Percentiles rank a stretch among this genome's conserved stretches.
Conservation (phyloP, 2,329 filamentous ascomycete species). For the Tricladium varicosporioides region DNA sequence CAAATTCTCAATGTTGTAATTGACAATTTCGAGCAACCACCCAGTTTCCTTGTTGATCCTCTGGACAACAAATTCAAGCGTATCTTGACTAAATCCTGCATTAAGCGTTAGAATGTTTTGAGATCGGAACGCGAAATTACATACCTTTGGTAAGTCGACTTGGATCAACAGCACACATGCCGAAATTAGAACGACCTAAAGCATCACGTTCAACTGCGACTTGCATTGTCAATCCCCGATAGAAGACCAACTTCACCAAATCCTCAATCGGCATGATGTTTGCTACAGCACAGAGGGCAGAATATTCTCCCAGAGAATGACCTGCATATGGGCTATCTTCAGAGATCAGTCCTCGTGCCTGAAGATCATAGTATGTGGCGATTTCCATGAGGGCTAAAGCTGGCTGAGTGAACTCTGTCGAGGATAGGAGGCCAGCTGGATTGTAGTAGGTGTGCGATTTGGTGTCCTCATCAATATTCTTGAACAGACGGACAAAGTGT, state of each 20-base stretch:
- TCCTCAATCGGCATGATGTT: conserved; percentile 98
- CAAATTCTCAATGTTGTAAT: neutral
- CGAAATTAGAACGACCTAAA: conserved; percentile 88
- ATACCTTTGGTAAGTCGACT: conserved; percentile 79
- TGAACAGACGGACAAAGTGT: conserved; percentile 6
- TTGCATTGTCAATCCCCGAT: conserved; percentile 37
- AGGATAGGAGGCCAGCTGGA: conserved; percentile 32
- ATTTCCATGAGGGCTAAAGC: conserved; percentile 34
- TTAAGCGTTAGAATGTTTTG: too few relatives aligned
- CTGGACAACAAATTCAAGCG: conserved; percentile 34
- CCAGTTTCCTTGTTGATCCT: conserved; percentile 86
- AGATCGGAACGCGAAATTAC: neutral
- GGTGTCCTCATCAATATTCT: conserved; percentile 13
- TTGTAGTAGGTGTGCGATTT: conserved; percentile 31
- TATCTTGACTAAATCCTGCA: too few relatives aligned
- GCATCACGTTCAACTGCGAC: conserved; percentile 88
- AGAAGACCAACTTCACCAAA: conserved; percentile 88
- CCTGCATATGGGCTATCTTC: conserved; percentile 64
- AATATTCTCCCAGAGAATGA: conserved; percentile 97
- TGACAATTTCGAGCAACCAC: conserved; percentile 83
- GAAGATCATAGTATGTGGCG: conserved; percentile 32
- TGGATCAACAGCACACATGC: conserved; percentile 97
- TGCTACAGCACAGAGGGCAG: conserved; percentile 85
- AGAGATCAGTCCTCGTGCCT: conserved; percentile 29
- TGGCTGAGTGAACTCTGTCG: conserved; percentile 38